Conservation (phyloP, 768 basidiomycete genomes). For the Lyophyllum atratum region DNA sequence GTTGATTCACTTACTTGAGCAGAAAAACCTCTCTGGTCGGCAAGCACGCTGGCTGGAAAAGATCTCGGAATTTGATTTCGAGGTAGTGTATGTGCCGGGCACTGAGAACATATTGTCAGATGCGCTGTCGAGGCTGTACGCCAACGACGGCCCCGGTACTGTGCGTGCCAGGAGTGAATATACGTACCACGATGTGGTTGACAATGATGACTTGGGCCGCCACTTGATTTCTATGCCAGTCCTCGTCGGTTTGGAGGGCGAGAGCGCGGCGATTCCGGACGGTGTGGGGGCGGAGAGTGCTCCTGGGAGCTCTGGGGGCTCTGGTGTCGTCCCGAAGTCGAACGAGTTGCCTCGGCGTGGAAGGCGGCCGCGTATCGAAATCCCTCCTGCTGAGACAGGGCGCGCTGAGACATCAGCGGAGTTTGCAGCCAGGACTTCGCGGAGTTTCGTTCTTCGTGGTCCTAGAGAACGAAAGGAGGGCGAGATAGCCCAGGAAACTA, state of each 20-base stretch:
- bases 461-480: conserved; percentile 14
- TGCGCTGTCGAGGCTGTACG: conserved; percentile 28
- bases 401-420: conserved; percentile 8
- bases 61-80: conserved; percentile 15
- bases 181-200: conserved; percentile 10
- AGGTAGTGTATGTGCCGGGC: conserved; percentile 14
- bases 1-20: not conserved
- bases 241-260: conserved; percentile 17
- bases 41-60: conserved; percentile 4
- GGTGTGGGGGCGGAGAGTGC: not conserved
- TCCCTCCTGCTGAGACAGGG: not conserved
- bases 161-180: conserved; percentile 16
- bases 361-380: not conserved
- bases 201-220: not conserved
- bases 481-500: not conserved
- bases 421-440: conserved; percentile 1
- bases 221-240: conserved; percentile 13
- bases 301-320: too few species aligned
- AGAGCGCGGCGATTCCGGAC: not conserved
- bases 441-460: conserved; percentile 13
- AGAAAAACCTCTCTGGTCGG: not conserved
- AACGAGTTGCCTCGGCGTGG: not conserved
- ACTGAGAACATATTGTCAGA: conserved; percentile 25
- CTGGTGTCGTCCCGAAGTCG: not conserved
- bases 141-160: conserved; percentile 10